A percentile compares a stretch with the other conserved stretches of the same genome.
These are phyloP conservation scores for Penicillium sp. DNA, from an alignment of 2,329 filamentous ascomycete genomes.

Conservation along the genomic window DNA sequence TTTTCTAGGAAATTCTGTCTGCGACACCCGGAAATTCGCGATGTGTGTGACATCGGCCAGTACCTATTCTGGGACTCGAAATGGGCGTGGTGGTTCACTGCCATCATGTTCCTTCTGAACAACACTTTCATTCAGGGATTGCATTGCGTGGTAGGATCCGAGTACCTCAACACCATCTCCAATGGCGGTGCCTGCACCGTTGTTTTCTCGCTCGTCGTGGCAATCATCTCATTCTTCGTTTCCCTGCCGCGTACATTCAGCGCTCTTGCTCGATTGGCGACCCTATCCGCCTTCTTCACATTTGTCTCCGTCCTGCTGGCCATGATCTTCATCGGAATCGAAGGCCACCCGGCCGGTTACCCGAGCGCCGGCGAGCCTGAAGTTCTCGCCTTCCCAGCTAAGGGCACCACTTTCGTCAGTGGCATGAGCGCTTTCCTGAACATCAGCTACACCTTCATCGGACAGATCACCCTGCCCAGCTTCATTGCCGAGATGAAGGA, in stretches of 20 bases:
- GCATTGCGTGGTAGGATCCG: conserved; percentile 79
- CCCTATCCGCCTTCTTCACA: conserved; percentile 79
- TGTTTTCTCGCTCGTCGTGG: conserved; percentile 72
- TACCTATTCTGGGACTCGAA: conserved; percentile 86
- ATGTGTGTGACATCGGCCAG: conserved; percentile 94
- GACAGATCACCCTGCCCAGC: conserved; percentile 88
- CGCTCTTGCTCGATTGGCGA: conserved; percentile 76
- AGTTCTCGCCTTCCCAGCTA: conserved; percentile 67
- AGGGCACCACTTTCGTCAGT: conserved; percentile 74
- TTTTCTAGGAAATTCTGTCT: conserved; percentile 78
- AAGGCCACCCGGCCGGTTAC: conserved; percentile 71
- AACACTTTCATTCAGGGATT: conserved; percentile 88
- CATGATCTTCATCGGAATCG: conserved; percentile 76
- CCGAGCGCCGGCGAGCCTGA: conserved; percentile 62
- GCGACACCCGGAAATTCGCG: conserved; percentile 84
- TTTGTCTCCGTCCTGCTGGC: conserved; percentile 86
- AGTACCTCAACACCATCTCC: conserved; percentile 89
- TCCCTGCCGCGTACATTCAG: conserved; percentile 85
- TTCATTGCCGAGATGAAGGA: conserved; percentile 94
- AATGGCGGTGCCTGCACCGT: conserved; percentile 74
- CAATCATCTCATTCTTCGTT: conserved; percentile 72
- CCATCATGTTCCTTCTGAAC: conserved; percentile 88
- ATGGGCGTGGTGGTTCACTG: conserved; percentile 68
- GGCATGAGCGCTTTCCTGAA: conserved; percentile 90
- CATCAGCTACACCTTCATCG: conserved; percentile 95